phyloP scores from a whole-genome alignment of 805 yeast species.

The Barnettozyma vustinii region DNA sequence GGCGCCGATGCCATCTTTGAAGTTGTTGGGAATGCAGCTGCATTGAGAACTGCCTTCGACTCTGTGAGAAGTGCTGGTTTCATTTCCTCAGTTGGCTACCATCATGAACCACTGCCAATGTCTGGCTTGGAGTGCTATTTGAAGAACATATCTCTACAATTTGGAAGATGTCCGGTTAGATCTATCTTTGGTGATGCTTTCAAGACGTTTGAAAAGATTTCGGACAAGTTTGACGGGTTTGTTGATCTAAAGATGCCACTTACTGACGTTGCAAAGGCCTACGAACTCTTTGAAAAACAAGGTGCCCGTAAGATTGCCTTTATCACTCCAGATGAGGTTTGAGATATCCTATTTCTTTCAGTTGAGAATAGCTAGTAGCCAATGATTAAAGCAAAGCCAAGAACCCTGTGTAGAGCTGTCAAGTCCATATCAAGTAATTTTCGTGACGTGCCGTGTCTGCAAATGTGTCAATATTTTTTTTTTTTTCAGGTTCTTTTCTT shows the following conservation, averaged over 20 bases:
- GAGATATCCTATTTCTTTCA: no score
- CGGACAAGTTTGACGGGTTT: conserved; percentile 43
- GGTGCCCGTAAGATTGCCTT: conserved; percentile 53
- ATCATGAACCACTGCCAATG: conserved; percentile 52
- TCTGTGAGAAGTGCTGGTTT: conserved; percentile 53
- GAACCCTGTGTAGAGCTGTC: background rate
- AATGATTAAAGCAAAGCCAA: no score
- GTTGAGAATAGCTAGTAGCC: no score
- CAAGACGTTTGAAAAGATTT: conserved; percentile 39
- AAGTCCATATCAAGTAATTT: background rate
- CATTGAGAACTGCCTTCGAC: conserved; percentile 46
- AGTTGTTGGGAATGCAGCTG: conserved; percentile 51
- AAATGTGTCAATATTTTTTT: conserved; percentile 7
- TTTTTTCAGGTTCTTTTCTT: background rate
- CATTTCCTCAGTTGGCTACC: conserved; percentile 55
- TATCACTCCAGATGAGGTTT: conserved; percentile 1
- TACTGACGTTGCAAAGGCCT: conserved; percentile 41
- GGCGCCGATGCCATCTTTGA: conserved; percentile 61
- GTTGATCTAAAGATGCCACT: conserved; percentile 43
- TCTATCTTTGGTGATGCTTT: conserved; percentile 49
- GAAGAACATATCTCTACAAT: conserved; percentile 51
- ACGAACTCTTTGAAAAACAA: conserved; percentile 46
- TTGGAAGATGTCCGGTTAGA: conserved; percentile 62
- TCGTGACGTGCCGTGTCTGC: conserved; percentile 6
- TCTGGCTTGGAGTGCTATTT: conserved; percentile 51